Evolutionary conservation across 495 filamentous ascomycete species (phyloP).

Genomic region (Neurospora sp.): DNA sequence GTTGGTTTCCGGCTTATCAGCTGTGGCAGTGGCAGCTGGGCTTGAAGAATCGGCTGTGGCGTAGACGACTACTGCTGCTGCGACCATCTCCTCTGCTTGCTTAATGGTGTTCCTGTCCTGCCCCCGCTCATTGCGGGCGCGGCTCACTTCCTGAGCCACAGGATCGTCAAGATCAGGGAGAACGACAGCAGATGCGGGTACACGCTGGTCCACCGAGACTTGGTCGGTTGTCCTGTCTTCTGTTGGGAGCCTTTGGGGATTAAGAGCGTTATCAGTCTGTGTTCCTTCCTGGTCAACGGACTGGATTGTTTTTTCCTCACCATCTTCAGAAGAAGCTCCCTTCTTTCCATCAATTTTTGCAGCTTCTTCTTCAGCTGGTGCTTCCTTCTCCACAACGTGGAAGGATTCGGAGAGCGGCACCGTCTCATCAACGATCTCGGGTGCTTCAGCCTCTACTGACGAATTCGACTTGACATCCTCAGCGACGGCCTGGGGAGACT

Average conservation of each 20-base stretch:
- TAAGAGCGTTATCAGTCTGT: conserved; percentile 26
- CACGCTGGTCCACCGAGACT: conserved; percentile 26
- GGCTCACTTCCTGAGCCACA: conserved; percentile 27
- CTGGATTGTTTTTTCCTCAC: conserved; percentile 23
- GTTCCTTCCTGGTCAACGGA: conserved; percentile 20
- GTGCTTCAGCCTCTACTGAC: conserved; percentile 11
- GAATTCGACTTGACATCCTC: conserved; percentile 5
- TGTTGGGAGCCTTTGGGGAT: conserved; percentile 15
- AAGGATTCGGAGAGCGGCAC: conserved; percentile 29
- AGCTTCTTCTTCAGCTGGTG: conserved; percentile 21
- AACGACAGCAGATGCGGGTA: conserved; percentile 31
- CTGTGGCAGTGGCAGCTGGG: conserved; percentile 23
- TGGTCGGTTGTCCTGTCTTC: conserved; percentile 11
- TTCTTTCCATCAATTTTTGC: conserved; percentile 11
- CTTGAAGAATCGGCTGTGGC: conserved; percentile 31
- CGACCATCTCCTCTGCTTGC: conserved; percentile 34
- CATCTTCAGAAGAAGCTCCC: conserved; percentile 21
- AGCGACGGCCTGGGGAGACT: conserved; percentile 1
- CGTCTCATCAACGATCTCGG: conserved; percentile 20
- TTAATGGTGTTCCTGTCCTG: conserved; percentile 29
- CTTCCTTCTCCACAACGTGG: conserved; percentile 22
- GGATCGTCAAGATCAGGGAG: conserved; percentile 33
- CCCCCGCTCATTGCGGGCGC: conserved; percentile 27
- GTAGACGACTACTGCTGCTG: conserved; percentile 37
- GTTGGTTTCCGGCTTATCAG: conserved; percentile 16